These are phyloP conservation scores for Pseudovirgaria hyperparasitica DNA, from an alignment of 2,329 filamentous ascomycete species.

Conservation along the genomic window DNA sequence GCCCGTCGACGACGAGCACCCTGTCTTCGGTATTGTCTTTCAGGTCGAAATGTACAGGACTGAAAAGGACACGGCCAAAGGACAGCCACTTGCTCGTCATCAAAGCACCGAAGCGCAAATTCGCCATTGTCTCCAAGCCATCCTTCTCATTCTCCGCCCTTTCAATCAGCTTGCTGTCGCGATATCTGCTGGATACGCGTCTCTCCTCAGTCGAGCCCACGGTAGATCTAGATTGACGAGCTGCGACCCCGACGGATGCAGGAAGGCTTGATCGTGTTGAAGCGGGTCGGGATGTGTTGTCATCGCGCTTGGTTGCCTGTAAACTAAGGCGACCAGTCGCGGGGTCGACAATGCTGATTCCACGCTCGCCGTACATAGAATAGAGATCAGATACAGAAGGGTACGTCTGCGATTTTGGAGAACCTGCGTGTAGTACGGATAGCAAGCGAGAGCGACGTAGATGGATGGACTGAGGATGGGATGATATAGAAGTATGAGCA, in stretches of 20 bases:
- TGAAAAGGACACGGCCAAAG: constrained; percentile 73
- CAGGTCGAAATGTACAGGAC: constrained; percentile 62
- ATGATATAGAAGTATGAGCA: constrained; percentile 9
- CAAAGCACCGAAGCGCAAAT: constrained; percentile 66
- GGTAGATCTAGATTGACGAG: constrained; percentile 20
- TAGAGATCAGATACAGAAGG: constrained; percentile 43
- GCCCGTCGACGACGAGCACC: constrained; percentile 68
- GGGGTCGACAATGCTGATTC: constrained; percentile 23
- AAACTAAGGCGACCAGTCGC: constrained; percentile 24
- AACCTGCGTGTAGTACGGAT: constrained; percentile 36
- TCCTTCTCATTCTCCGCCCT: constrained; percentile 24
- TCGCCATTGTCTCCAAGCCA: constrained; percentile 46
- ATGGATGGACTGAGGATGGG: constrained; percentile 24
- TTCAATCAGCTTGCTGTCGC: constrained; percentile 46
- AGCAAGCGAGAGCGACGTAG: constrained; percentile 38
- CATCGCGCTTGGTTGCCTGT: constrained; percentile 18
- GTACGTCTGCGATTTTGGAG: constrained; percentile 38
- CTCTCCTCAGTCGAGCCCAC: constrained; percentile 19
- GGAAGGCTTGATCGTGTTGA: constrained; percentile 23
- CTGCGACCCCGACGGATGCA: constrained; percentile 15
- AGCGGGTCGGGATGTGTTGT: constrained; percentile 13
- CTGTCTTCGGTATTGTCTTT: constrained; percentile 44
- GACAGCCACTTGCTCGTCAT: constrained; percentile 82
- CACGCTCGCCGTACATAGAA: constrained; percentile 35
- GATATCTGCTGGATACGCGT: constrained; percentile 24